Conservation (phyloP, 108 stramenopile genomes). For the Stephanodiscus triporus region DNA sequence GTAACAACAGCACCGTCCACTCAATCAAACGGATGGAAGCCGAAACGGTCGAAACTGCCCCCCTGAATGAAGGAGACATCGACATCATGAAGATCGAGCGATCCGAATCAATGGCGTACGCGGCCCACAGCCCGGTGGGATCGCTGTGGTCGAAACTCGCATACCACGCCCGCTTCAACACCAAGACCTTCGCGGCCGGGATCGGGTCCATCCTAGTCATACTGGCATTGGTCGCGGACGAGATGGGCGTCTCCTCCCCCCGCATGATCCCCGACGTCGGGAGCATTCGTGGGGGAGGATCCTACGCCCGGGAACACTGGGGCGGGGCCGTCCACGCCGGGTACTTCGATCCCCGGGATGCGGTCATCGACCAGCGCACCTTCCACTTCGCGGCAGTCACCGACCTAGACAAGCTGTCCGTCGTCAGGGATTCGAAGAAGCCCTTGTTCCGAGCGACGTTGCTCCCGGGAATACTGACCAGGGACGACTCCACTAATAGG, state of each 20-base stretch:
- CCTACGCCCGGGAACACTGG: conserved; percentile 43
- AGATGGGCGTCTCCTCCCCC: conserved; percentile 6
- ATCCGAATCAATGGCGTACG: conserved; percentile 76
- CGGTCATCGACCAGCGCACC: conserved; percentile 52
- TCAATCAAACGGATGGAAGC: conserved; percentile 2
- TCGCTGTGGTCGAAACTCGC: conserved; percentile 25
- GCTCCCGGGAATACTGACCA: conserved; percentile 66
- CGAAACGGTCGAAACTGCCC: background rate
- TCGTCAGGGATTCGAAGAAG: conserved; percentile 62
- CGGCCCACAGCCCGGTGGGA: conserved; percentile 16
- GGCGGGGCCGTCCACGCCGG: conserved; percentile 79
- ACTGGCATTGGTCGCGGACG: conserved; percentile 30
- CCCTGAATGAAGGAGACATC: background rate
- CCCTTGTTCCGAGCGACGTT: conserved; percentile 70
- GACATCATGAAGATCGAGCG: conserved; percentile 26
- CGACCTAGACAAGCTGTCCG: conserved; percentile 83
- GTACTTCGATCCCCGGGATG: conserved; percentile 63
- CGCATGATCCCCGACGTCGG: conserved; percentile 9
- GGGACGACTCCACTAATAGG: conserved; percentile 36
- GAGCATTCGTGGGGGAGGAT: conserved; percentile 10
- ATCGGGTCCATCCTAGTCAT: conserved; percentile 32
- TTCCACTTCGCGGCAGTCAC: conserved; percentile 87
- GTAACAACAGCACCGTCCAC: conserved; percentile 10
- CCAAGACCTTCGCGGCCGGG: conserved; percentile 28
- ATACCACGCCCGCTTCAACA: conserved; percentile 39